Conservation (phyloP, 2,329 filamentous ascomycete species). For the Aquanectria penicillioides region DNA sequence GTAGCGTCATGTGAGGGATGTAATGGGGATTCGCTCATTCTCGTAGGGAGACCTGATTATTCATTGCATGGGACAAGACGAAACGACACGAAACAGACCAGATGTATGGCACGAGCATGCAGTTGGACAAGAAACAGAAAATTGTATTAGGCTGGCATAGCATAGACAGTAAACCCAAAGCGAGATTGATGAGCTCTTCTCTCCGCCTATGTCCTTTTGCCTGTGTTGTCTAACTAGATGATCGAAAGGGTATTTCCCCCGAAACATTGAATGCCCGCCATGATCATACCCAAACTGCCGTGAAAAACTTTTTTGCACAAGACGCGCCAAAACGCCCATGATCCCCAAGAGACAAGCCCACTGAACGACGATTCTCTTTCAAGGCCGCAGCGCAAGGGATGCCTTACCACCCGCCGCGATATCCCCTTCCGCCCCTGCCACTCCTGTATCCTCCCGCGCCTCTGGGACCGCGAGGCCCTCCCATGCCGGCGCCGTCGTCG, state of each 20-base stretch:
- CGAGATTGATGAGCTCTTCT: conserved; percentile 32
- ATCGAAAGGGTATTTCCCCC: conserved; percentile 40
- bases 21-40: conserved; percentile 8
- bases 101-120: conserved; percentile 15
- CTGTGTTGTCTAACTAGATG: conserved; percentile 27
- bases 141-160: conserved; percentile 34
- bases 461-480: conserved; percentile 61
- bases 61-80: conserved; percentile 7
- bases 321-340: conserved; percentile 35
- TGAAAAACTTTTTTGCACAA: conserved; percentile 28
- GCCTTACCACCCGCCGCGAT: conserved; percentile 58
- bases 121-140: conserved; percentile 29
- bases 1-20: conserved; percentile 14
- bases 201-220: neutral
- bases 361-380: neutral
- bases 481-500: conserved; percentile 56
- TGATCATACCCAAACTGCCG: conserved; percentile 21
- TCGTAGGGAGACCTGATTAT: neutral
- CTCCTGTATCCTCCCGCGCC: conserved; percentile 66
- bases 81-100: too few relatives aligned
- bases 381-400: neutral
- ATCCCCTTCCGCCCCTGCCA: conserved; percentile 61
- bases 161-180: conserved; percentile 35
- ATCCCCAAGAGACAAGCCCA: conserved; percentile 12
- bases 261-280: neutral